Base-by-base conservation (phyloP, 345 rosid genomes). In the Lumnitzera racemosa region DNA sequence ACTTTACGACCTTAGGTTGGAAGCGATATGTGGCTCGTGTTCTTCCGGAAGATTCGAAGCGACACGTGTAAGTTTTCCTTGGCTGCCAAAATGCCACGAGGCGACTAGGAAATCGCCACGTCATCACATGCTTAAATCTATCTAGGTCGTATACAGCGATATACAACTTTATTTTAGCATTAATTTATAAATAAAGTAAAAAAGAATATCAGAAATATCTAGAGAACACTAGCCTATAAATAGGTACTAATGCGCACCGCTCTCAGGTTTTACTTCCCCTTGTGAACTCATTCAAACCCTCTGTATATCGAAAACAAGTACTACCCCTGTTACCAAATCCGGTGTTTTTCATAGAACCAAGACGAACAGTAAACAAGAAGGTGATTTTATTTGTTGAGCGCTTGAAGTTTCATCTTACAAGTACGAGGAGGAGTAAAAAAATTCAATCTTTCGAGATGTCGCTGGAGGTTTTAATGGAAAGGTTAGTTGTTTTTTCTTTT, bases 161-260 rank as follows among this genome's bases (percentile, higher is more conserved):
- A 6, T 9, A 36, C 43, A 36, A 9, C 9, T 36, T 4, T 36
- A 36, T 9, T 36, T 36, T 36, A 36, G 7, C 0, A 2, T 2
- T 0, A 46, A 46, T 13, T 17, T 2, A 2, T 4, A 3, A 25
- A 12, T 47, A 0, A n/a, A 3, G 12, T 24, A 1, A 51, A 24
- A 25, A 20, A 66, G 58, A 59, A 25, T 49, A 29, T 60, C 41
- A n/a, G 66, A 80, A 82, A 74, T 82, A 80, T 82, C 85, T 68
- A 65, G 83, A 70, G 78, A 71, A 9, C 43, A 36, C 43, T 36
- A 68, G 59, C 70, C 48, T 74, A 77, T 76, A 75, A 72, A 75
- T 67, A 79, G 58, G 70, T 58, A 17, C 54, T 16, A 4, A 2
- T 12, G 12, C 15, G 3, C 1, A 0, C 6, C 0, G 0, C 0